Evolutionary conservation across 2,329 filamentous ascomycete species (phyloP).

Genomic region (Pseudonectria foliicola): DNA sequence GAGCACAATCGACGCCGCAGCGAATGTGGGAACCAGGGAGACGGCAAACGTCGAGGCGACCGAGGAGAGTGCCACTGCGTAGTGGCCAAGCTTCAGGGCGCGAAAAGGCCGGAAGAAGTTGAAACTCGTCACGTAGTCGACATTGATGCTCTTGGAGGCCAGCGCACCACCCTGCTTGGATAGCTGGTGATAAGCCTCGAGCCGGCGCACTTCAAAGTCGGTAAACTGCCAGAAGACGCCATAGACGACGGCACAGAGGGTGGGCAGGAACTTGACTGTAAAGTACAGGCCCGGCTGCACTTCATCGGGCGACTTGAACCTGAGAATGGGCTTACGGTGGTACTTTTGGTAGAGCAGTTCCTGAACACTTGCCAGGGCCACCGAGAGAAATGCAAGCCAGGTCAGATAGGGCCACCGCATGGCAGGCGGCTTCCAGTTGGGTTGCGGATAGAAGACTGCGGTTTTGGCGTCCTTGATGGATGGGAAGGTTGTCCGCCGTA

Average conservation of each 20-base stretch:
- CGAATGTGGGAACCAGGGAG: constrained; percentile 61
- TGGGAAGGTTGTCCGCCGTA: constrained; percentile 32
- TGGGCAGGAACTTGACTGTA: constrained; percentile 56
- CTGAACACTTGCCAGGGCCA: constrained; percentile 42
- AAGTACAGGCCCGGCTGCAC: constrained; percentile 50
- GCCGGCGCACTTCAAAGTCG: constrained; percentile 59
- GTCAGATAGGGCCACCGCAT: constrained; percentile 57
- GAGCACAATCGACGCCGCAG: constrained; percentile 55
- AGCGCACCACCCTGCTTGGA: constrained; percentile 53
- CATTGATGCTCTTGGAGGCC: constrained; percentile 61
- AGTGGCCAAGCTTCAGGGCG: constrained; percentile 56
- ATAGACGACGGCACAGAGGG: constrained; percentile 52
- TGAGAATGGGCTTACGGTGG: constrained; percentile 35
- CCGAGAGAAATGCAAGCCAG: constrained; percentile 45
- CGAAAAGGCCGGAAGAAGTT: constrained; percentile 58
- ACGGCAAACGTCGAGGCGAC: constrained; percentile 58
- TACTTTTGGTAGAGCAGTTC: constrained; percentile 51
- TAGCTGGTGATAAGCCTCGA: constrained; percentile 61
- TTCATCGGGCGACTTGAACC: constrained; percentile 42
- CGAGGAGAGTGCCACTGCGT: constrained; percentile 61
- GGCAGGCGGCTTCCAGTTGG: constrained; percentile 60
- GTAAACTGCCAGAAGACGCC: constrained; percentile 61
- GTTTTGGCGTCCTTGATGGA: constrained; percentile 30
- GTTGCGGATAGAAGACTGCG: constrained; percentile 53
- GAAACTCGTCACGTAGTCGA: constrained; percentile 65